Conservation (phyloP, 2,329 filamentous ascomycete genomes). For the Cytospora piceicola region DNA sequence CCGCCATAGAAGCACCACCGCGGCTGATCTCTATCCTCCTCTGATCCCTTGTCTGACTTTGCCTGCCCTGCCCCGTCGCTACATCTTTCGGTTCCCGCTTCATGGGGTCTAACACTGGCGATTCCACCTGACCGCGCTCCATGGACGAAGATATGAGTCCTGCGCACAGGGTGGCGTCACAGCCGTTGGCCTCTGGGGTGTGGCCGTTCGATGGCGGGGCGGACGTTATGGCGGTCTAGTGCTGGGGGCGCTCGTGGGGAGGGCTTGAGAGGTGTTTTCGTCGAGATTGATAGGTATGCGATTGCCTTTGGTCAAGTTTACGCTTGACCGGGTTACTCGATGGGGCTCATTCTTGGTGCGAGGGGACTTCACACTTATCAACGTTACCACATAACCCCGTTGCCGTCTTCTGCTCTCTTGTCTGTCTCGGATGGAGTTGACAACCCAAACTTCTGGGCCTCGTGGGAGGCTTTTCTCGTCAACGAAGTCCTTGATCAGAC, state of each 20-base stretch:
- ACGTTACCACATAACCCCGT: constrained; percentile 37
- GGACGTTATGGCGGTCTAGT: constrained; percentile 44
- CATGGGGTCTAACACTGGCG: constrained; percentile 10
- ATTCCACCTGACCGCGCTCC: constrained; percentile 41
- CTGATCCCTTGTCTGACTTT: constrained; percentile 46
- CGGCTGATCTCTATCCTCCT: constrained; percentile 77
- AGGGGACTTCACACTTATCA: constrained; percentile 64
- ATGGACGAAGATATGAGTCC: constrained; percentile 93
- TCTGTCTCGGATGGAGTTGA: constrained; percentile 58
- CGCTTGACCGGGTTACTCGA: constrained; percentile 81
- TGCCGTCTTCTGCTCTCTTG: constrained; percentile 51
- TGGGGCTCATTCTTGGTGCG: constrained; percentile 99
- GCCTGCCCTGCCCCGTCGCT: constrained; percentile 38
- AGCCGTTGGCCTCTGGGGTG: constrained; percentile 33
- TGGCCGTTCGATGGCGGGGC: constrained; percentile 45
- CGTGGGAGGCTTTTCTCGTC: constrained; percentile 43
- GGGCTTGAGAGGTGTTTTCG: constrained; percentile 70
- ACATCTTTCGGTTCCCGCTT: constrained; percentile 38
- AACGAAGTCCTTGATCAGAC: constrained; percentile 36
- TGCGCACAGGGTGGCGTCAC: constrained; percentile 45
- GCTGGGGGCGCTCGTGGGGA: constrained; percentile 49
- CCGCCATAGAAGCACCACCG: constrained; percentile 96
- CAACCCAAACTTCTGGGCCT: constrained; percentile 40
- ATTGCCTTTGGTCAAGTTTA: constrained; percentile 65
- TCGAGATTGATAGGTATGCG: constrained; percentile 98